A percentile compares a stretch with the other conserved stretches of the same genome.
phyloP scores from a whole-genome alignment of 192 early-diverging fungal species.

The Gaertneriomyces semiglobifer region DNA sequence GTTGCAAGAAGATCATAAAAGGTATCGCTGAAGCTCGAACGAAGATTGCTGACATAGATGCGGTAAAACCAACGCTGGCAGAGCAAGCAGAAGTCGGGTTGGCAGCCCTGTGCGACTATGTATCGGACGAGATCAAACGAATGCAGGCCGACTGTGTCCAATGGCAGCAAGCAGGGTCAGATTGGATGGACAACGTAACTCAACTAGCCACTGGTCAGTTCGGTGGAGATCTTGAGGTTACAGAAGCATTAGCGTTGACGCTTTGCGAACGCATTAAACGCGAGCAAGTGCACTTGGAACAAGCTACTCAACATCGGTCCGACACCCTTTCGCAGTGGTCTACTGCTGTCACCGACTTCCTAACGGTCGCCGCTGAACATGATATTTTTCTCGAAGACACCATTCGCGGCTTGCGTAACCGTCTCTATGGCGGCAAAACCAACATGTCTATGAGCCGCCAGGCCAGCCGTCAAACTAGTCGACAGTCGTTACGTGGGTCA shows the following conservation, averaged over 20 bases:
- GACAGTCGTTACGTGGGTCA: not conserved
- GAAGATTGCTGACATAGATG: not conserved
- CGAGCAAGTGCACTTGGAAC: too few species aligned
- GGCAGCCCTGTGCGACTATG: too few species aligned
- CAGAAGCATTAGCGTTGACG: too few species aligned
- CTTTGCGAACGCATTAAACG: too few species aligned
- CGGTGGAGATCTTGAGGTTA: too few species aligned
- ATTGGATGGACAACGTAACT: too few species aligned
- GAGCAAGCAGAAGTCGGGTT: too few species aligned
- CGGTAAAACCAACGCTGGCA: too few species aligned
- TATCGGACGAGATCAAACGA: too few species aligned
- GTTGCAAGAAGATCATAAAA: constrained; percentile 3
- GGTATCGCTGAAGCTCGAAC: constrained; percentile 2
- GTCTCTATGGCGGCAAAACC: constrained; percentile 3
- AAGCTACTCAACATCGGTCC: not conserved
- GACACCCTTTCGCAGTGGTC: not conserved
- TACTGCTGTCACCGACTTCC: not conserved
- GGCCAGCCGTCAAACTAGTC: not conserved
- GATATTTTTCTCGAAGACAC: constrained; percentile 6
- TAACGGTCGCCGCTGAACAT: constrained; percentile 1
- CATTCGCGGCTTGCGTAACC: constrained; percentile 17
- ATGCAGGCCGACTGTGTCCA: too few species aligned
- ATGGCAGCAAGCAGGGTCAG: too few species aligned
- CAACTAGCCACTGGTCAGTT: too few species aligned
- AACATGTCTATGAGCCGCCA: not conserved